Conservation (phyloP, 345 rosid species). For the Acer campestre region DNA sequence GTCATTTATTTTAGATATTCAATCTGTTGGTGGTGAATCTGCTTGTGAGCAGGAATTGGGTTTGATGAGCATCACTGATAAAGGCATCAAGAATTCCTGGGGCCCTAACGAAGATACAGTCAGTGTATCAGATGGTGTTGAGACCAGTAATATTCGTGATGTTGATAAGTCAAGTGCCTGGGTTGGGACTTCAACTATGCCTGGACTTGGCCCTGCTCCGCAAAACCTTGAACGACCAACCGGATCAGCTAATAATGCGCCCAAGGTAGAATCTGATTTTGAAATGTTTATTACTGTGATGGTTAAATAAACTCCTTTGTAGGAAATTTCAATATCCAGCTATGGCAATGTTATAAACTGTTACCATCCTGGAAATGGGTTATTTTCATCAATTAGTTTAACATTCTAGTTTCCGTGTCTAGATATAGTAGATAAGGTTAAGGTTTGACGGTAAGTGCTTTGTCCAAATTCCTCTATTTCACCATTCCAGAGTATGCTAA, state of each 20-base stretch:
- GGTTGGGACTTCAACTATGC: slow-evolving; percentile 43
- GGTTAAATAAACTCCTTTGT: not conserved
- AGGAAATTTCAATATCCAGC: slow-evolving; percentile 4
- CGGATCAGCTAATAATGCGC: slow-evolving; percentile 43
- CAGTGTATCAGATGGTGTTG: slow-evolving; percentile 32
- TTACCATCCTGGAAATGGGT: not conserved
- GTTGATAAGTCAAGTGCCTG: slow-evolving; percentile 38
- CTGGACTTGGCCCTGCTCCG: slow-evolving; percentile 42
- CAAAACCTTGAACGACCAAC: slow-evolving; percentile 41
- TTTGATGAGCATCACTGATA: slow-evolving; percentile 79
- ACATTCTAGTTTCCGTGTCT: not conserved
- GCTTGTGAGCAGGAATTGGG: slow-evolving; percentile 80
- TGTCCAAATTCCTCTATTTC: not conserved
- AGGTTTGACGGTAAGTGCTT: not conserved
- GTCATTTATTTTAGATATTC: slow-evolving; percentile 66
- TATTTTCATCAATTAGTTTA: not conserved
- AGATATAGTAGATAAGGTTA: not conserved
- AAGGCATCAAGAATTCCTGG: slow-evolving; percentile 29
- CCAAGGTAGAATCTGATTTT: slow-evolving; percentile 50
- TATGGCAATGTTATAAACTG: not conserved
- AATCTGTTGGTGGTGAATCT: slow-evolving; percentile 54
- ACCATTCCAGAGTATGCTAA: not conserved
- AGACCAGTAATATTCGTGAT: slow-evolving; percentile 20
- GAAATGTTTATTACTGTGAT: slow-evolving; percentile 2
- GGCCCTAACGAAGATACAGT: slow-evolving; percentile 36